phyloP scores from a whole-genome alignment of 768 basidiomycete genomes.

The Vishniacozyma victoriae region DNA sequence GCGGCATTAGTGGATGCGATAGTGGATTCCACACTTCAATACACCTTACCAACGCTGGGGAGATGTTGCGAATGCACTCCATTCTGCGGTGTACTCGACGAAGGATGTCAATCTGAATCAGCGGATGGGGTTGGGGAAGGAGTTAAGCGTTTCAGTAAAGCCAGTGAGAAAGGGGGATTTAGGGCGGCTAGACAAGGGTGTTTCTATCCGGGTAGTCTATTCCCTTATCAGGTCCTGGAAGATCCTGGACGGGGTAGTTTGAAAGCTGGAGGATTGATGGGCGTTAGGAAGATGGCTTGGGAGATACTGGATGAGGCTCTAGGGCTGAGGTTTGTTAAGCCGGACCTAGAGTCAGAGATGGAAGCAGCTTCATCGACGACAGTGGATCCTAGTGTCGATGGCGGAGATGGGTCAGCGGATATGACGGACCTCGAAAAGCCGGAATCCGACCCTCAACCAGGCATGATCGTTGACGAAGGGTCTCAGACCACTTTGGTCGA shows the following conservation, averaged over 20 bases:
- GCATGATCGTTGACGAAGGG: slow-evolving; percentile 2
- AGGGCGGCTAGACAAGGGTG: slow-evolving; percentile 20
- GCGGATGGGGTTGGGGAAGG: background rate
- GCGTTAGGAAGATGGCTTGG: slow-evolving; percentile 27
- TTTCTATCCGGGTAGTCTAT: slow-evolving; percentile 34
- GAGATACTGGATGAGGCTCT: slow-evolving; percentile 27
- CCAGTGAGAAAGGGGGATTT: slow-evolving; percentile 21
- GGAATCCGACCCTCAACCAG: background rate
- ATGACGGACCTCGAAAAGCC: background rate
- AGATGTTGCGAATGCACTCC: slow-evolving; percentile 29
- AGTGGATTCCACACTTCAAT: slow-evolving; percentile 43
- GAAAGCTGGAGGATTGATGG: slow-evolving; percentile 19
- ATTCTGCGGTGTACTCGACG: slow-evolving; percentile 27
- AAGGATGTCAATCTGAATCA: slow-evolving; percentile 10
- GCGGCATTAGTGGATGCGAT: slow-evolving; percentile 33
- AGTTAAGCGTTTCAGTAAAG: slow-evolving; percentile 10
- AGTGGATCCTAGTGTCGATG: background rate
- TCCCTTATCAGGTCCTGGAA: slow-evolving; percentile 35
- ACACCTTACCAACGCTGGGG: slow-evolving; percentile 25
- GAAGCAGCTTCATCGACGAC: background rate
- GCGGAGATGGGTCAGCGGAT: slow-evolving; percentile 1
- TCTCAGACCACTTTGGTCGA: background rate
- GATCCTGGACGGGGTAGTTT: slow-evolving; percentile 29
- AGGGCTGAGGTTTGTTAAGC: slow-evolving; percentile 18
- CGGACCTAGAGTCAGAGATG: slow-evolving; percentile 1